Base-by-base conservation (phyloP, 1,284 basidiomycete species). In the Prillingera fragicola region DNA sequence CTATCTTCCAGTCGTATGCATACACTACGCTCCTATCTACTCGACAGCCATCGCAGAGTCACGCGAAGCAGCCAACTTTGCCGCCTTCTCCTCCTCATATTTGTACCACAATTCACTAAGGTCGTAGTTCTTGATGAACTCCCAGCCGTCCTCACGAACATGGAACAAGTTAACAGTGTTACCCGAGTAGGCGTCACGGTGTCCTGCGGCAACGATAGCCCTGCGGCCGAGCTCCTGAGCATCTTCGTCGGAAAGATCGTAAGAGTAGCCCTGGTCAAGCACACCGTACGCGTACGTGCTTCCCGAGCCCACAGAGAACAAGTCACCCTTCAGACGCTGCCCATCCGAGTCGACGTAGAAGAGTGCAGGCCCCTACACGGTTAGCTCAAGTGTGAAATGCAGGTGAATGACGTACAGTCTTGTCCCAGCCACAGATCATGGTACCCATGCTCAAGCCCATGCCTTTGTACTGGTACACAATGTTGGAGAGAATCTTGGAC, bases 381-480 rank as follows among this genome's bases (percentile, higher is more conserved):
- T 43, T 17, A 49, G 45, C 31, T 28, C n/a, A 17, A 8, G 7
- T 17, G n/a, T 14, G 15, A 8, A 19, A 8, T 3, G 26, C 7
- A 27, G 8, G n/a, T 24, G 18, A 18, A 33, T 7, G 10, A 72
- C 83, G 58, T 54, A 86, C 86, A 9, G 94, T 96, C 78, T 97
- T 98, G 75, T 99, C 95, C 92, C 94, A 98, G 22, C 95, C 95
- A 62, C 92, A 97, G 55, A 98, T 95, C 95, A 98, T 98, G 2
- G 95, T 98, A 45, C 95, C 95, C 94, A 99, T 98, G 67, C 89
- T 94, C 49, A 99, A 74, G 5, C 95, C 95, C 92, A 95, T 97
- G 12, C 95, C 95, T 74, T 98, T 98, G 78, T 98, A 99, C 48
- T 84, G 80, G 72, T 97, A 99, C 7, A 98, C 91, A 42, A 98